phyloP scores from a whole-genome alignment of 805 yeast genomes.

The Lipomyces yamanashiensis region DNA sequence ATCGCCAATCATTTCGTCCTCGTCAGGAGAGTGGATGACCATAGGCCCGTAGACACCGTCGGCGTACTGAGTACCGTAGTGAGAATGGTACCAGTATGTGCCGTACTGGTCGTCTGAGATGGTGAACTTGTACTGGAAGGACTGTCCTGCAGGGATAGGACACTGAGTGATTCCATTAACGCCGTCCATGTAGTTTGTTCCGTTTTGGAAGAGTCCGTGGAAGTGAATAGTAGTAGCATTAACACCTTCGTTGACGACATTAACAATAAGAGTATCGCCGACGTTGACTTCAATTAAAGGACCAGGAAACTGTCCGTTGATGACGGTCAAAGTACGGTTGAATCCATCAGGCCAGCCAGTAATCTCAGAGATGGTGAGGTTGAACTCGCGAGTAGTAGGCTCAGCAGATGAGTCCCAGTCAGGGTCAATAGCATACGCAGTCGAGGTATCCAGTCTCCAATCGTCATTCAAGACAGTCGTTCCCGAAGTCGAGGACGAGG shows the following conservation, averaged over 20 bases:
- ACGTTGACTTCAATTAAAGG: constrained; percentile 75
- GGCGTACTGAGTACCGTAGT: constrained; percentile 83
- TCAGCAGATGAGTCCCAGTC: constrained; percentile 32
- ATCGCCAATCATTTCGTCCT: constrained; percentile 42
- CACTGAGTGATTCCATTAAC: constrained; percentile 86
- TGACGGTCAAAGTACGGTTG: constrained; percentile 58
- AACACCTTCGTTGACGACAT: constrained; percentile 71
- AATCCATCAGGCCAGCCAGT: constrained; percentile 62
- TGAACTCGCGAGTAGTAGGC: constrained; percentile 41
- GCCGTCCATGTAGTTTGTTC: constrained; percentile 83
- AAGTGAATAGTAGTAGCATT: constrained; percentile 81
- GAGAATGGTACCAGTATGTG: constrained; percentile 97
- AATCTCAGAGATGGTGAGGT: constrained; percentile 48
- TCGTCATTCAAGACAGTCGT: neutral
- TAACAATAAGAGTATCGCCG: constrained; percentile 76
- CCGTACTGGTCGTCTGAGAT: constrained; percentile 73
- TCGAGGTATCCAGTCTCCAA: constrained; percentile 32
- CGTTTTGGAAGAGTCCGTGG: constrained; percentile 89
- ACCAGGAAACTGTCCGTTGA: constrained; percentile 79
- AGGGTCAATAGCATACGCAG: constrained; percentile 19
- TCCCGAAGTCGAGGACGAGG: constrained; percentile 7
- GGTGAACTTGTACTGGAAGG: constrained; percentile 82
- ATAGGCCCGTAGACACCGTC: constrained; percentile 72
- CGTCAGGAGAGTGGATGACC: constrained; percentile 49
- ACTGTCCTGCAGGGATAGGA: constrained; percentile 77